These are phyloP conservation scores for Voacanga thouarsii DNA, from an alignment of 257 asterid genomes.

Conservation along the genomic window DNA sequence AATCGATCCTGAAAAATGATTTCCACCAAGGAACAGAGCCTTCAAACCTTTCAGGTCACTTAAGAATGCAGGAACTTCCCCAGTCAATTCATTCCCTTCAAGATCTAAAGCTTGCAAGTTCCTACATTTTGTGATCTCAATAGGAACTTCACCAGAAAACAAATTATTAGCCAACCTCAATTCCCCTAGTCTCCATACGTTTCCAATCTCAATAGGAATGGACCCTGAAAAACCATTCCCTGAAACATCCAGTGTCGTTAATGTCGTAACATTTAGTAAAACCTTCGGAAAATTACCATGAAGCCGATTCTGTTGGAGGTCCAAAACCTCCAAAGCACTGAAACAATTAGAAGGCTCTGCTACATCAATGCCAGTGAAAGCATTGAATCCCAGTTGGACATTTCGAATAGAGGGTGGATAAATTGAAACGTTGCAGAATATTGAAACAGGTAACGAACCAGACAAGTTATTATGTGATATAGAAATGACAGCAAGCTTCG, in stretches of 20 bases:
- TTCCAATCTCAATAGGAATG: conserved; percentile 47
- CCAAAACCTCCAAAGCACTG: conserved; percentile 52
- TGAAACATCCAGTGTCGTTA: conserved; percentile 53
- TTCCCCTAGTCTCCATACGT: conserved; percentile 46
- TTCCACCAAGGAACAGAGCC: conserved; percentile 48
- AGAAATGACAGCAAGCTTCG: conserved; percentile 49
- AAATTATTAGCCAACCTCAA: conserved; percentile 52
- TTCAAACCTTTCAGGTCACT: conserved; percentile 35
- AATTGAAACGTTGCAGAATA: conserved; percentile 53
- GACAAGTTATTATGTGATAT: conserved; percentile 50
- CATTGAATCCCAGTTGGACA: conserved; percentile 61
- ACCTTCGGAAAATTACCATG: conserved; percentile 40
- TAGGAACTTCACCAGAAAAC: conserved; percentile 48
- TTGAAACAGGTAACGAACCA: conserved; percentile 50
- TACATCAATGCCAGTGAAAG: conserved; percentile 40
- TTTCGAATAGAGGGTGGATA: conserved; percentile 47
- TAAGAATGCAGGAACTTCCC: conserved; percentile 44
- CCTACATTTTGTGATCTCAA: conserved; percentile 37
- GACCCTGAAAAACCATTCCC: conserved; percentile 49
- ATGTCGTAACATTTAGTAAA: conserved; percentile 33
- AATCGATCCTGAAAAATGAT: conserved; percentile 45
- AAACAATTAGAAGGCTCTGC: conserved; percentile 23
- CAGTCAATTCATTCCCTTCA: conserved; percentile 48
- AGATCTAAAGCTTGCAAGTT: conserved; percentile 52
- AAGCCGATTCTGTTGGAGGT: conserved; percentile 43